These are phyloP conservation scores for Penicillium concentricum DNA, from an alignment of 2,329 filamentous ascomycete species.

Conservation along the genomic window DNA sequence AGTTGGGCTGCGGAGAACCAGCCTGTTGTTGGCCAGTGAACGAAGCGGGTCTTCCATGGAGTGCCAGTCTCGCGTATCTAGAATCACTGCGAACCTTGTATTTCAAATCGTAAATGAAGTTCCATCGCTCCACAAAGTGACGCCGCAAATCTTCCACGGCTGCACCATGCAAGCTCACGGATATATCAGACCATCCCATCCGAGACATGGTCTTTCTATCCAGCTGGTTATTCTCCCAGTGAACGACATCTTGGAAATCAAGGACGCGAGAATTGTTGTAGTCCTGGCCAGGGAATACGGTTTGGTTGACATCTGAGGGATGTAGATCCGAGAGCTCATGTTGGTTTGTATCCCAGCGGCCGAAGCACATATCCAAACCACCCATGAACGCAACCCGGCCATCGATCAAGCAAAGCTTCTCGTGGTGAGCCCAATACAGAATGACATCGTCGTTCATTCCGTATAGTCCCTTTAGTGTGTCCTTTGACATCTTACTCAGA, in stretches of 20 bases:
- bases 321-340: conserved; percentile 84
- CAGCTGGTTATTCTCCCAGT: conserved; percentile 84
- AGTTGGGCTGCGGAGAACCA: conserved; percentile 21
- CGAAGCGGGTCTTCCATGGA: conserved; percentile 35
- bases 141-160: conserved; percentile 71
- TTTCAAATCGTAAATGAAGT: conserved; percentile 83
- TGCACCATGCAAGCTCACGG: conserved; percentile 71
- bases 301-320: conserved; percentile 70
- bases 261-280: conserved; percentile 87
- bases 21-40: conserved; percentile 16
- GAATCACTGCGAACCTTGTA: conserved; percentile 61
- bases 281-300: conserved; percentile 85
- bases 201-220: conserved; percentile 75
- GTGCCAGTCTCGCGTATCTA: conserved; percentile 46
- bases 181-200: conserved; percentile 92
- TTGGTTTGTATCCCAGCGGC: conserved; percentile 83
- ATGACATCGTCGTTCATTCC: conserved; percentile 78
- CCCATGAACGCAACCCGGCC: conserved; percentile 84
- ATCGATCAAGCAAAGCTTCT: conserved; percentile 84
- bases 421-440: conserved; percentile 89
- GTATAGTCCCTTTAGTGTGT: conserved; percentile 75
- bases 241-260: conserved; percentile 73
- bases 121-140: conserved; percentile 87
- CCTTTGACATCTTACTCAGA: conserved; percentile 64
- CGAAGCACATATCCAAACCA: conserved; percentile 83